Conservation (phyloP, 1,284 basidiomycete species). For the Rhodotorula sp. region DNA sequence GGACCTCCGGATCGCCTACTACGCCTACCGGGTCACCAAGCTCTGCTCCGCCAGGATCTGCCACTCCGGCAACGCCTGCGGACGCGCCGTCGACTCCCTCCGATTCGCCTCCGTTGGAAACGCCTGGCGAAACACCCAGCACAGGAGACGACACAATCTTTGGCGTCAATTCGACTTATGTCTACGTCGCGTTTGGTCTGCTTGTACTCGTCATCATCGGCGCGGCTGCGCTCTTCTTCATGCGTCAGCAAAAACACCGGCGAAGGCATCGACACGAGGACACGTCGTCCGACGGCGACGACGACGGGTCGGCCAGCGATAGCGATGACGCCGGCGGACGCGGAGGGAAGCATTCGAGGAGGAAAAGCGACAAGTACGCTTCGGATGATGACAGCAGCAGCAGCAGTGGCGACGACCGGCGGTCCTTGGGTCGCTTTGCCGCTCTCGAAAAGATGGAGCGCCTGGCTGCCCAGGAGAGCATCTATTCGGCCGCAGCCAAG, state of each 20-base stretch:
- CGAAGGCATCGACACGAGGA: neutral
- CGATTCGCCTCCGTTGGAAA: neutral
- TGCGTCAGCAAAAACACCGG: neutral
- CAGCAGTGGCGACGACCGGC: neutral
- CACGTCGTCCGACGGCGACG: neutral
- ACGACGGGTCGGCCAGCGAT: neutral
- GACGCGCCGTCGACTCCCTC: neutral
- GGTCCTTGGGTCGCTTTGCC: conserved; percentile 4
- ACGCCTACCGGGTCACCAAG: neutral
- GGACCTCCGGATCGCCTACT: neutral
- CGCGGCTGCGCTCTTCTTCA: neutral
- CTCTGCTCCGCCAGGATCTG: neutral
- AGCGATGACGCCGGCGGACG: neutral
- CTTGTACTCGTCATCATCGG: neutral
- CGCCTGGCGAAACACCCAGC: neutral
- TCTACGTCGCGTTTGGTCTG: neutral
- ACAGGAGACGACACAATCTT: neutral
- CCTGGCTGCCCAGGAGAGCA: neutral
- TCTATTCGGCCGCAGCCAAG: conserved; percentile 4
- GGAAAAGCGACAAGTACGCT: neutral
- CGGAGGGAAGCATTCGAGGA: neutral
- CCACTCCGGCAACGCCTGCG: neutral
- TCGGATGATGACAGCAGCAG: neutral
- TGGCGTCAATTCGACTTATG: conserved; percentile 1
- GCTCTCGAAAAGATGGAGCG: neutral